Conservation (phyloP, 805 yeast genomes). For the Candida nemodendra region DNA sequence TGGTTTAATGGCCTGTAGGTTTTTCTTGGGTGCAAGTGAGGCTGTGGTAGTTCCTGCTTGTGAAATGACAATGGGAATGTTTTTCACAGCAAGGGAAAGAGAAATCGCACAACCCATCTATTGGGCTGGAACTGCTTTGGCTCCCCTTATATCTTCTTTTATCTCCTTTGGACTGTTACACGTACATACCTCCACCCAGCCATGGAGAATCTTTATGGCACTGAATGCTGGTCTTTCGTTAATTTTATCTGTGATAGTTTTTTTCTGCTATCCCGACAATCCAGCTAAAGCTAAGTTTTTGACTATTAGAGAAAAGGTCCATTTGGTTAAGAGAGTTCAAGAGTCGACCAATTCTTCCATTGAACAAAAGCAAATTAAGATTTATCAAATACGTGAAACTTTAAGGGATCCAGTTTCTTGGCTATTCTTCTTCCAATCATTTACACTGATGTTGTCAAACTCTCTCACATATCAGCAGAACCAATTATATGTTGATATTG, state of each 20-base stretch:
- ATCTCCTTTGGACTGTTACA: constrained; percentile 37
- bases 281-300: constrained; percentile 50
- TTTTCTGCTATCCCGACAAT: constrained; percentile 49
- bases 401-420: constrained; percentile 45
- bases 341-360: constrained; percentile 34
- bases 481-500: constrained; percentile 44
- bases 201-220: constrained; percentile 52
- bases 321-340: constrained; percentile 38
- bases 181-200: constrained; percentile 27
- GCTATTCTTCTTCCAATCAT: constrained; percentile 38
- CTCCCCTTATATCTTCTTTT: constrained; percentile 49
- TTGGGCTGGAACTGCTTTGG: constrained; percentile 31
- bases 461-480: constrained; percentile 53
- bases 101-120: constrained; percentile 49
- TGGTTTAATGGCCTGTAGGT: constrained; percentile 46
- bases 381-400: constrained; percentile 44
- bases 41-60: constrained; percentile 42
- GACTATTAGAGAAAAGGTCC: constrained; percentile 41
- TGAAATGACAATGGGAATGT: constrained; percentile 48
- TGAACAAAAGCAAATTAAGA: constrained; percentile 44
- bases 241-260: constrained; percentile 31
- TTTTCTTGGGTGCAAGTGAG: constrained; percentile 52
- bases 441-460: constrained; percentile 49
- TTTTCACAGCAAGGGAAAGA: constrained; percentile 42
- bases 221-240: constrained; percentile 53